Base-by-base conservation (phyloP, 305 asterid species). In the Solanum hybrid region DNA sequence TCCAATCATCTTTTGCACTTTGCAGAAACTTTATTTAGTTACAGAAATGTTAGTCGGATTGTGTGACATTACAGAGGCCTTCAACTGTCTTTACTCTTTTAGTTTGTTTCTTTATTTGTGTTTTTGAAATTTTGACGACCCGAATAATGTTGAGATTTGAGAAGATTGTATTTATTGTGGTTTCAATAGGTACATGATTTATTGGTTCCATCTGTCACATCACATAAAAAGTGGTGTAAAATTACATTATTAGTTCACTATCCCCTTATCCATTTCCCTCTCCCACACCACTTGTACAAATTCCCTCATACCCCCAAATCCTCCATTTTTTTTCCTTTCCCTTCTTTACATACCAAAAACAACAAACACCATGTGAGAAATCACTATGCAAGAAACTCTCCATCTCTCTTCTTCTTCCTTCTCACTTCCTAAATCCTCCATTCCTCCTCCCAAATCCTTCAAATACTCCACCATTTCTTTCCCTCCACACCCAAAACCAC, bases 361-460 rank as follows among this genome's bases (percentile, higher is more conserved):
- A 36, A 36, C 7, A 38, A 7, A 80, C 13, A 6, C n/a, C 24
- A 66, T n/a, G 88, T 79, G 22, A 29, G 46, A 46, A 51, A 27
- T 46, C 87, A 91, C 85, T 89, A 94, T 94, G 94, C 95, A 89
- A 89, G 96, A 94, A 89, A 92, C 95, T 87, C 94, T 92, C 92
- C 92, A 79, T 66, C 90, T 91, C 76, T 72, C 94, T 89, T 3
- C 94, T 89, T 11, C 89, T n/a, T 35, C 91, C 46, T 14, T 90
- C n/a, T 66, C 92, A 17, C 56, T 81, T 85, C 90, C 90, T 26
- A 75, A 80, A 64, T 81, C 90, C 88, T 72, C 95, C 84, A 66
- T 86, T 51, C 7, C 78, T 89, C 85, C 91, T 11, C 12, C 91
- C 46, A 37, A 85, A 91, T 89, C 87, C 91, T 91, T 91, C 81